phyloP scores from a whole-genome alignment of 441 rosid species.

The Erysimum pusillum region DNA sequence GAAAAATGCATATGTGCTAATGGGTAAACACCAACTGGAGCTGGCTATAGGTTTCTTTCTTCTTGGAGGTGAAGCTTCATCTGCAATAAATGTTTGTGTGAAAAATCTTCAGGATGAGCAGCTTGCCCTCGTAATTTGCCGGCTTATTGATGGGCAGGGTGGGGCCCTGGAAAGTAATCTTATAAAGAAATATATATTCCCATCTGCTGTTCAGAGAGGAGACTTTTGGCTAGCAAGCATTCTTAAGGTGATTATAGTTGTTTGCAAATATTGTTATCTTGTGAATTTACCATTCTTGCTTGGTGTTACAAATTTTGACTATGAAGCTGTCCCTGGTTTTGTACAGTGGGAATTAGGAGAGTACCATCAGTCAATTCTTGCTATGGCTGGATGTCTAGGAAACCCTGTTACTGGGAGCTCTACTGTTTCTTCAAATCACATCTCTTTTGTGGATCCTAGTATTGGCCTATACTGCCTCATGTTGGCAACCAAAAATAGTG shows the following conservation, averaged over 20 bases:
- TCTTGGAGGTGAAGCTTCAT: constrained; percentile 93
- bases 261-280: constrained; percentile 37
- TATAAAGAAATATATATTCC: constrained; percentile 77
- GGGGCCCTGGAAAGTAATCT: constrained; percentile 77
- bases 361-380: constrained; percentile 69
- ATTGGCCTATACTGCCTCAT: constrained; percentile 79
- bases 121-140: constrained; percentile 92
- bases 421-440: constrained; percentile 64
- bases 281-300: constrained; percentile 20
- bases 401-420: constrained; percentile 49
- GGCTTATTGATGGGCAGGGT: constrained; percentile 85
- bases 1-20: constrained; percentile 96
- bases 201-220: constrained; percentile 75
- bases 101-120: constrained; percentile 95
- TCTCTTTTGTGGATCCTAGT: constrained; percentile 84
- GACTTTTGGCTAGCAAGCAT: constrained; percentile 92
- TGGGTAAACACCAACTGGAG: constrained; percentile 96
- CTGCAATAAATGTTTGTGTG: constrained; percentile 87
- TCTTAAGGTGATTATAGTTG: constrained; percentile 70
- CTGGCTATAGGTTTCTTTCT: constrained; percentile 92
- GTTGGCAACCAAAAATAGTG: constrained; percentile 65
- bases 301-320: constrained; percentile 34
- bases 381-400: constrained; percentile 71
- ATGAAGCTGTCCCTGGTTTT: constrained; percentile 44
- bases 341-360: constrained; percentile 95